Evolutionary conservation across 1,139 yeast genomes (phyloP), one percentile per base, ranked within the genome.

Genomic region (Pichia sp.): DNA sequence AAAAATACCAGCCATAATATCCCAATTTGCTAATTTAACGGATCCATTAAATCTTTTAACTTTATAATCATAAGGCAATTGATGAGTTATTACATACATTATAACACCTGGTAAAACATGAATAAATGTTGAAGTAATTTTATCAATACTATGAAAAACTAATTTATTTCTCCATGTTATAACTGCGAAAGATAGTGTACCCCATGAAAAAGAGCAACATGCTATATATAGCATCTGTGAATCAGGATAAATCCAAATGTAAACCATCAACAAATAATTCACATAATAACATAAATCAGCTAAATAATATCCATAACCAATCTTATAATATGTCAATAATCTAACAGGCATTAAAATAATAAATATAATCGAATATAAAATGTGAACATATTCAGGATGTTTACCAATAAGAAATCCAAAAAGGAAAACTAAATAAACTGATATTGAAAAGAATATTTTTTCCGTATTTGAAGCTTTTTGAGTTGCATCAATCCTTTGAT

Each of bases 241-340:
- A 37, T 71, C 60, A 0, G 98, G 97, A 52, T 82, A 78, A 6
- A 79, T 70, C 97, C 97, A 92, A 35, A 92, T 73, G 58, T 78
- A 92, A 1, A 79, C 52, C 58, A 90, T 61, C 38, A 86, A 67
- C 49, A 92, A 67, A 28, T 78, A 55, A 58, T 92, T 92, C 40
- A 87, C 97, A 63, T 84, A 92, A 63, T 92, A 92, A 65, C 98
- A 92, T 54, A 92, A 70, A 63, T 92, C 98, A 0, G 96, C 97
- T 61, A 92, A 69, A 60, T 81, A 92, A 65, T 87, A 92, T 52
- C 90, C 96, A 65, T 74, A 87, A 16, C 85, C 77, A 42, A 72
- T 74, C 61, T 85, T 85, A 66, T 82, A 84, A 64, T 87, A 92
- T 0, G 95, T 78, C 64, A 87, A 82, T 56, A 84, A 75, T 46